Evolutionary conservation across 768 basidiomycete species (phyloP), one percentile per base, ranked within the genome.

Genomic region (Pleurotus giganteus): DNA sequence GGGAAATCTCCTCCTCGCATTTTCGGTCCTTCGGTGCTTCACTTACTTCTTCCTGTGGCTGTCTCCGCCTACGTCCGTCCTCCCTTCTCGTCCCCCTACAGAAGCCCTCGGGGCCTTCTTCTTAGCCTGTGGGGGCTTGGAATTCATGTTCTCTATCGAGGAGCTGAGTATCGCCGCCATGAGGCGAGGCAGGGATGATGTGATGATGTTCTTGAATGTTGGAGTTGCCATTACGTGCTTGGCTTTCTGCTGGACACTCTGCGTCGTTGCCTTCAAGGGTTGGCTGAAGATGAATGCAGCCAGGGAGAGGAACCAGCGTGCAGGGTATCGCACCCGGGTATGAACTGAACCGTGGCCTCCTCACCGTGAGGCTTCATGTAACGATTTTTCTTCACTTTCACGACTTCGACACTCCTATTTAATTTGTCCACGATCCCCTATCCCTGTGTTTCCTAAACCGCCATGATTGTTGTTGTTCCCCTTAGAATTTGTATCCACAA

Each of bases 1-100:
- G 96, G 96, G 96, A 44, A 85, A 84, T 70, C 76, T 95, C 21
- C 83, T 98, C 12, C 77, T 87, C 53, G 88, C 74, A 3, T 94
- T 89, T 66, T 81, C 90, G 4, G 75, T 90, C 6, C 72, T 95
- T 57, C 82, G 96, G 49, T 91, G 88, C 65, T 62, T 94, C 34
- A 98, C 95, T 1, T 98, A 98, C 67, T 91, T 94, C 73, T 94
- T 98, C 82, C 77, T 96, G 36, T 98, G 90, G 90, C 77, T 95
- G 42, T 77, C 79, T 26, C 94, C 94, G 11, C 89, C 92, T 5
- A 78, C 79, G 11, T 93, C 91, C 1, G 77, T 87, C n/a, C 80
- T 92, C 12, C 96, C 96, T 1, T 91, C 90, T 12, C 84, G 94
- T 7, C 96, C 96, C 4, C 96, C 95, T 0, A 95, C 95, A 0